Percentiles rank a stretch among this genome's conserved stretches.
phyloP scores from a whole-genome alignment of 176 grass and related monocot species.

The Areca catechu region DNA sequence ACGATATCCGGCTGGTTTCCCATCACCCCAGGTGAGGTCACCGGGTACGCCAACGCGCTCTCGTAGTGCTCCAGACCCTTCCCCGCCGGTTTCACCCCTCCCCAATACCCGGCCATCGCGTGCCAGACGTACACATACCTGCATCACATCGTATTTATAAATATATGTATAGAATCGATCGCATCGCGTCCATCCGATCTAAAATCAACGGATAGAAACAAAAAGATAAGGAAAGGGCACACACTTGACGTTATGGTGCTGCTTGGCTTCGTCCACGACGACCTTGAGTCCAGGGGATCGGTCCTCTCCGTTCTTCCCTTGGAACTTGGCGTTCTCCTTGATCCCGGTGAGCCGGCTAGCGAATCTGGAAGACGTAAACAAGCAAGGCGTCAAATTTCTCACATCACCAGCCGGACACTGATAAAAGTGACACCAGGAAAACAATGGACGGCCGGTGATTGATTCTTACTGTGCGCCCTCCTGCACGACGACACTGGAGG shows the following conservation, averaged over 20 bases:
- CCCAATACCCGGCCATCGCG: slow-evolving; percentile 78
- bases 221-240: neutral
- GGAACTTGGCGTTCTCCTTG: slow-evolving; percentile 88
- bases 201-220: too few species aligned
- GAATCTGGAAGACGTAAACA: slow-evolving; percentile 24
- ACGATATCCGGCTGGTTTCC: slow-evolving; percentile 71
- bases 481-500: slow-evolving; percentile 28
- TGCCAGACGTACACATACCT: slow-evolving; percentile 79
- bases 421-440: too few species aligned
- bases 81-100: slow-evolving; percentile 43
- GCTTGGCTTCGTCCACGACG: slow-evolving; percentile 45
- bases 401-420: too few species aligned
- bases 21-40: slow-evolving; percentile 49
- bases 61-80: slow-evolving; percentile 49
- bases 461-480: slow-evolving; percentile 67
- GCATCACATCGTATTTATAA: neutral
- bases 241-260: slow-evolving; percentile 31
- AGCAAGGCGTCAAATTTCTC: too few species aligned
- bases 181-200: too few species aligned
- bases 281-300: slow-evolving; percentile 37
- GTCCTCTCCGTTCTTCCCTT: slow-evolving; percentile 3
- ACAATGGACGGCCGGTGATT: neutral
- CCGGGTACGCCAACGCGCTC: slow-evolving; percentile 44
- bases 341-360: slow-evolving; percentile 63
- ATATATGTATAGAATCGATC: neutral